Evolutionary conservation across 805 yeast genomes (phyloP), one percentile per base, ranked within the genome.

Genomic region (Sugiyamaella mastotermitis): DNA sequence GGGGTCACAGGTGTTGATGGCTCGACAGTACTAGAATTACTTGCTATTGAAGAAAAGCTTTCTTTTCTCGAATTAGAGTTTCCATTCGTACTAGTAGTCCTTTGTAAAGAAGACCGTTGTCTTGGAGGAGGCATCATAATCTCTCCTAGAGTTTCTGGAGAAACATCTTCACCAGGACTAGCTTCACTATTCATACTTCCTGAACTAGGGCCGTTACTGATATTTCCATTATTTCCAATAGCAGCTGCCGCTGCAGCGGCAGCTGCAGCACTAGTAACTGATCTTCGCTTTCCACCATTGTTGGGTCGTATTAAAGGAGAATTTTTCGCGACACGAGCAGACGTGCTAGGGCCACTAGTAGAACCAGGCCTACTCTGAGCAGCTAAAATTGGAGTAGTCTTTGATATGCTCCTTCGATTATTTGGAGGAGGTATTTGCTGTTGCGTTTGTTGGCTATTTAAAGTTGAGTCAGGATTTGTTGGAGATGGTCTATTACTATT

Each of bases 1-100:
- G 60, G 60, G 3, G 60, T 56, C n/a, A 47, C 58, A 4, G 60
- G 60, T 9, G 48, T 49, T 4, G 42, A 37, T 7, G 46, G 40
- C 28, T 37, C 40, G 11, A 37, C 10, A 22, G 25, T 37, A 22
- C 35, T 23, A n/a, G 40, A 15, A 13, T 14, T 11, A 27, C 28
- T 19, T 8, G 30, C 35, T 20, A 24, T 31, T 29, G 44, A 42
- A 26, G 39, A 38, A 16, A 36, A 23, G 10, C 44, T 33, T 29
- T 40, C 9, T 11, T 31, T 31, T 5, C 37, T 22, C n/a, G n/a
- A n/a, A n/a, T n/a, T n/a, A n/a, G n/a, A n/a, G 18, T 21, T 17
- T 5, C 17, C 8, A 11, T 14, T 27, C 7, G 30, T 27, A 27
- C 17, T 11, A 11, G 30, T 11, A 11, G 18, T 27, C 14, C 17